A percentile compares a stretch with the other conserved stretches of the same genome.
These are phyloP conservation scores for Symmetrospora coprosmae DNA, from an alignment of 768 basidiomycete genomes.

Conservation along the genomic window DNA sequence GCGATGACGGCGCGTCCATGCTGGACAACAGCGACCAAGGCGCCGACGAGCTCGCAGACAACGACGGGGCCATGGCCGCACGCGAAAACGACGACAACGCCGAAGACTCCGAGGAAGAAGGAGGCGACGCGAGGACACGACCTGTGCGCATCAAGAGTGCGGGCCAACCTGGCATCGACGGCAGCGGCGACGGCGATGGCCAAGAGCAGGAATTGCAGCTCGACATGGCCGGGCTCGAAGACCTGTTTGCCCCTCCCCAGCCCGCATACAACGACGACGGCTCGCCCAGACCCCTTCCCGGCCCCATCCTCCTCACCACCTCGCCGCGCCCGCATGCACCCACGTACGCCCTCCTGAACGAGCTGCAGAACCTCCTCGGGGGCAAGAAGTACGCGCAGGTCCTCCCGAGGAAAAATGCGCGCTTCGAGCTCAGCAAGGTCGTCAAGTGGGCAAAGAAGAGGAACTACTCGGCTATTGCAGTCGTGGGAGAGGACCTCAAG, in stretches of 20 bases:
- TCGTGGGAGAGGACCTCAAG: slow-evolving; percentile 80
- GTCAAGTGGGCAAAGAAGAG: slow-evolving; percentile 79
- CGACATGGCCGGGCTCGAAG: slow-evolving; percentile 25
- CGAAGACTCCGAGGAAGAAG: slow-evolving; percentile 1
- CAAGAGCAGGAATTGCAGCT: too few relatives aligned
- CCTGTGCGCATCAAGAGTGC: slow-evolving; percentile 22
- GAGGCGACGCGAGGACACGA: slow-evolving; percentile 12
- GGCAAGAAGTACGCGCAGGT: slow-evolving; percentile 45
- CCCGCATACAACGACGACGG: slow-evolving; percentile 2
- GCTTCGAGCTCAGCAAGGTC: slow-evolving; percentile 91
- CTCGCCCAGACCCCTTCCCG: background rate
- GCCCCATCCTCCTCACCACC: slow-evolving; percentile 21
- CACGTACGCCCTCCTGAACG: slow-evolving; percentile 26
- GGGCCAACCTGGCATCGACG: too few relatives aligned
- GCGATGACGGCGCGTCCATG: background rate
- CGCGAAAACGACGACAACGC: too few relatives aligned
- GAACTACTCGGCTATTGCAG: slow-evolving; percentile 72
- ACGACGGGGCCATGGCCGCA: background rate
- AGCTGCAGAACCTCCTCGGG: slow-evolving; percentile 36
- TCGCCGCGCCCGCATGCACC: slow-evolving; percentile 10
- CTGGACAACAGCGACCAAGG: too few relatives aligned
- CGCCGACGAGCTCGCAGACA: too few relatives aligned
- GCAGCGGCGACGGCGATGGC: too few relatives aligned
- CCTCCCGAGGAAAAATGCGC: slow-evolving; percentile 67
- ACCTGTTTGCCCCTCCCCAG: slow-evolving; percentile 12